Percentiles rank a stretch among this genome's conserved stretches.
These are phyloP conservation scores for Xylaria sp. DNA, from an alignment of 2,329 filamentous ascomycete genomes.

Conservation along the genomic window DNA sequence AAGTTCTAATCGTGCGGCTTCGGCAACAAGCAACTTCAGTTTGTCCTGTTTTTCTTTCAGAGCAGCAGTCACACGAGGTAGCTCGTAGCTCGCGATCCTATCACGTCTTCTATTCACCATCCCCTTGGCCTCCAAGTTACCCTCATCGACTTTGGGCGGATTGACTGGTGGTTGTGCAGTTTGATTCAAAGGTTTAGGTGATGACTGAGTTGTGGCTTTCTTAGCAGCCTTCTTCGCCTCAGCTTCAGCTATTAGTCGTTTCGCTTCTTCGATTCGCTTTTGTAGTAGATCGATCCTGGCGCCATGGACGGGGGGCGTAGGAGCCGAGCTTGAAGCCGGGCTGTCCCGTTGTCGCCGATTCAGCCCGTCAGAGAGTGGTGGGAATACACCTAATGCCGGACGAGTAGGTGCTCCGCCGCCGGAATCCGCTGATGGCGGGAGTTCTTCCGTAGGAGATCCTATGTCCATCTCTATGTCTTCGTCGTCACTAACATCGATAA, in stretches of 20 bases:
- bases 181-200: conserved; percentile 40
- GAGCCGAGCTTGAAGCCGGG: conserved; percentile 48
- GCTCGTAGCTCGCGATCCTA: conserved; percentile 53
- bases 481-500: conserved; percentile 86
- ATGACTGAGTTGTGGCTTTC: conserved; percentile 35
- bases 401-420: conserved; percentile 39
- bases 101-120: conserved; percentile 42
- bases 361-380: conserved; percentile 55
- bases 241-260: conserved; percentile 66
- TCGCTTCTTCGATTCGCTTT: conserved; percentile 69
- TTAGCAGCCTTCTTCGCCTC: conserved; percentile 61
- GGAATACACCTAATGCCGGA: conserved; percentile 56
- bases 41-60: conserved; percentile 59
- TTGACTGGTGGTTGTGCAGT: conserved; percentile 27
- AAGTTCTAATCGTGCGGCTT: conserved; percentile 59
- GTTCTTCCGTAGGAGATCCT: conserved; percentile 61
- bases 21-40: conserved; percentile 57
- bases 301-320: conserved; percentile 49
- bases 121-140: conserved; percentile 21
- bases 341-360: conserved; percentile 54
- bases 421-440: conserved; percentile 47
- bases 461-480: conserved; percentile 76
- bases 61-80: conserved; percentile 52
- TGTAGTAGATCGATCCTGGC: conserved; percentile 46
- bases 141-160: conserved; percentile 32